Conservation (phyloP, 305 asterid genomes). For the Plantago coronopus region DNA sequence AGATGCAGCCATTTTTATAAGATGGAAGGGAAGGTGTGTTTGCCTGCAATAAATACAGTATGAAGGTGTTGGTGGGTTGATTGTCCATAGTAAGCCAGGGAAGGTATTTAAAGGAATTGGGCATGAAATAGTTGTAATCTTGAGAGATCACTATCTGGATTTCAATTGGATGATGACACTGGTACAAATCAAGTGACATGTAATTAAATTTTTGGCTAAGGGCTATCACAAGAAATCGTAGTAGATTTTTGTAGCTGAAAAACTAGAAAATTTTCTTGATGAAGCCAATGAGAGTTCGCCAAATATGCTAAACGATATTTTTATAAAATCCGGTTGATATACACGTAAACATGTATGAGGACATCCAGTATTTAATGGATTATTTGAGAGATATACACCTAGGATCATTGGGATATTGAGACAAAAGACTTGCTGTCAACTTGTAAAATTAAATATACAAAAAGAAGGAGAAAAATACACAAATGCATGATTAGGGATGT, state of each 20-base stretch:
- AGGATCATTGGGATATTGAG: too few relatives aligned
- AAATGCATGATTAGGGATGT: too few relatives aligned
- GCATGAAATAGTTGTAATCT: too few relatives aligned
- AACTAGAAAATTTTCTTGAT: neutral
- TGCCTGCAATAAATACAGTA: slow-evolving; percentile 5
- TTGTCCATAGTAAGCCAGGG: neutral
- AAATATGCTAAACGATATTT: slow-evolving; percentile 26
- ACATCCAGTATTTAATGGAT: slow-evolving; percentile 50
- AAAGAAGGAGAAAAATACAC: too few relatives aligned
- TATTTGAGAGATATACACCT: slow-evolving; percentile 33
- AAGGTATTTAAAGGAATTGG: slow-evolving; percentile 4
- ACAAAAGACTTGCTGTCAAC: too few relatives aligned
- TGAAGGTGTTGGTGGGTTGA: neutral
- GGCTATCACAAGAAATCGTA: neutral
- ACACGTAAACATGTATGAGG: slow-evolving; percentile 35
- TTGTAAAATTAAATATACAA: too few relatives aligned
- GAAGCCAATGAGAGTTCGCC: slow-evolving; percentile 20
- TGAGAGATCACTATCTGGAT: slow-evolving; percentile 17
- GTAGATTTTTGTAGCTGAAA: too few relatives aligned
- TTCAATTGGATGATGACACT: slow-evolving; percentile 15
- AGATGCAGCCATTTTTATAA: slow-evolving; percentile 36
- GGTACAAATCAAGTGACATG: neutral
- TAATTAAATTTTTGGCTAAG: slow-evolving; percentile 16
- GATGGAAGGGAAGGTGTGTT: neutral
- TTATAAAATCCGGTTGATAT: slow-evolving; percentile 33